A percentile compares a stretch with the other conserved stretches of the same genome.
These are phyloP conservation scores for Eucommia ulmoides DNA, from an alignment of 257 asterid species.

Conservation along the genomic window DNA sequence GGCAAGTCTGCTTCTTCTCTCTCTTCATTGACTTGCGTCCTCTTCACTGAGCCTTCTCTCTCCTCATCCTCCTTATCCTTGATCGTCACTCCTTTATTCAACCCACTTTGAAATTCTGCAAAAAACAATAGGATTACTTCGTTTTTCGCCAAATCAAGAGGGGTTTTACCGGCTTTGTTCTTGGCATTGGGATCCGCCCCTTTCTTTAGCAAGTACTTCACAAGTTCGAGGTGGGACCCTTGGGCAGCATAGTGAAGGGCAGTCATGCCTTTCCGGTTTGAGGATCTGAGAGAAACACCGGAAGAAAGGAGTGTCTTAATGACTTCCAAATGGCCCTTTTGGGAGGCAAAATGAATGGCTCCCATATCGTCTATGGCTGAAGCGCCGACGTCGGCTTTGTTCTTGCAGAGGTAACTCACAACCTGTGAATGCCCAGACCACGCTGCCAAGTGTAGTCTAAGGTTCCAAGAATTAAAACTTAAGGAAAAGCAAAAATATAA, in stretches of 20 bases:
- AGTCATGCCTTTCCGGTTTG: conserved; percentile 80
- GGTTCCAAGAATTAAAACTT: conserved; percentile 13
- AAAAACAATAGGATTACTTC: conserved; percentile 47
- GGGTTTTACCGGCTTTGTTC: conserved; percentile 77
- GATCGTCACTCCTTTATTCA: conserved; percentile 14
- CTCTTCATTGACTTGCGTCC: conserved; percentile 16
- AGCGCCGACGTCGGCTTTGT: conserved; percentile 85
- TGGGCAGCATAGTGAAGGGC: conserved; percentile 92
- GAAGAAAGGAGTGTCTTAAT: conserved; percentile 44
- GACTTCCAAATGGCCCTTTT: conserved; percentile 78
- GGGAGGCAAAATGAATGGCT: conserved; percentile 93
- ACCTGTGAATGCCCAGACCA: conserved; percentile 86
- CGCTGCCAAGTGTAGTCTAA: conserved; percentile 91
- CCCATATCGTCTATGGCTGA: conserved; percentile 99
- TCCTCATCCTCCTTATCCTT: conserved; percentile 24
- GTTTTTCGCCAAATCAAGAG: conserved; percentile 60
- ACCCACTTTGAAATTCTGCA: conserved; percentile 24
- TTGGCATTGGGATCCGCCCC: conserved; percentile 44
- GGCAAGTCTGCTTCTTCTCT: conserved; percentile 25
- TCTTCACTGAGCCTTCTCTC: conserved; percentile 16
- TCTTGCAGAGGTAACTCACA: conserved; percentile 64
- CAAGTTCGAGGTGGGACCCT: conserved; percentile 67
- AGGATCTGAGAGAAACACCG: conserved; percentile 62
- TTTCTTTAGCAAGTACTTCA: conserved; percentile 67
- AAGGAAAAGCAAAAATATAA: conserved; percentile 6